Base-by-base conservation (phyloP, 2,329 filamentous ascomycete genomes). In the Xylariales sp. region DNA sequence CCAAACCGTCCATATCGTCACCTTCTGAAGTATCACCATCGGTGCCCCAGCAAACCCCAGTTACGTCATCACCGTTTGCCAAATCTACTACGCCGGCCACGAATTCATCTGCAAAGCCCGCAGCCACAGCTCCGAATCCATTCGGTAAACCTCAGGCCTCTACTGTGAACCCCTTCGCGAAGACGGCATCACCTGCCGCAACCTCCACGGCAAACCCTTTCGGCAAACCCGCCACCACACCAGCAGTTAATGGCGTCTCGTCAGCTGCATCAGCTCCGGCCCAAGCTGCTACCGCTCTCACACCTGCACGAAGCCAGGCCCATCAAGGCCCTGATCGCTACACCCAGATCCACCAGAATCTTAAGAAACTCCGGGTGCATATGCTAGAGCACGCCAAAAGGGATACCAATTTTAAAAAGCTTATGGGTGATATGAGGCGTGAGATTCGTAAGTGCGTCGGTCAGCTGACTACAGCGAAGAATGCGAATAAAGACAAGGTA, bases 391-490 rank as follows among this genome's bases (percentile, higher is more conserved):
- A 82, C 51, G 70, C 70, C 4, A 78, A 80, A 52, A 65, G 68
- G 16, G 77, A 82, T 49, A 59, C 53, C 59, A 49, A 62, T 56
- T 63, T 89, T 20, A 88, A 87, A 60, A 70, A 73, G 38, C 73
- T 77, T 25, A 74, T 88, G 56, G 84, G 86, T 24, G 78, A 88
- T 41, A 80, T 86, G 70, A 75, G 87, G 29, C 73, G 87, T 44
- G 76, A 82, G 31, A 80, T 93, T 40, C 76, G 77, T 28, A 85
- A 83, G 53, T 80, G 75, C 14, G 74, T 91, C 41, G 87, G 88
- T 5, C 86, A 93, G 57, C 64, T 89, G 20, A 84, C 81, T 2
- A 74, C 74, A 28, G 82, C 77, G 43, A 82, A 76, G 51, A 76
- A 74, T 9, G 73, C 73, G 16, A 88, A 88, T 52, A 72, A 64